Evolutionary conservation across 176 grass and related monocot species (phyloP).

Genomic region (Melocanna baccifera): DNA sequence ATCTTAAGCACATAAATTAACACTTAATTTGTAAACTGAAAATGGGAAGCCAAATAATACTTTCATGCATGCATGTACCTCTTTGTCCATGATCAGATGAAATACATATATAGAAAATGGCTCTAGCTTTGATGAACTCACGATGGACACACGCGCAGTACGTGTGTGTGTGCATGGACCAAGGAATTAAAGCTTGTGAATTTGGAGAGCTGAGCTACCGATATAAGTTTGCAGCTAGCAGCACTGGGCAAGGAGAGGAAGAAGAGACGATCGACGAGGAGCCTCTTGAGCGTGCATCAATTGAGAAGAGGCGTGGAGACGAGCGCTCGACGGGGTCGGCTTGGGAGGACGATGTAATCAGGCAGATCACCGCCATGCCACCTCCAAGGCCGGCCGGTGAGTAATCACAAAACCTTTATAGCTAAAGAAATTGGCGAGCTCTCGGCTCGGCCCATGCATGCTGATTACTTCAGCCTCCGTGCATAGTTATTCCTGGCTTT

Average conservation of each 20-base stretch:
- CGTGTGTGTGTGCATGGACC: background rate
- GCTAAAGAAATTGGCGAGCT: too few species aligned
- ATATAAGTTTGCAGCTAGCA: background rate
- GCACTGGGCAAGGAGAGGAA: background rate
- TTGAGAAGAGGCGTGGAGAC: too few species aligned
- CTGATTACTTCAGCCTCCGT: too few species aligned
- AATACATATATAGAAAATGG: background rate
- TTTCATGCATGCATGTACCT: background rate
- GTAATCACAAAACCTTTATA: too few species aligned
- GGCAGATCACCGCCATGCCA: too few species aligned
- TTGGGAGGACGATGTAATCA: too few species aligned
- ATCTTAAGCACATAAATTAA: background rate
- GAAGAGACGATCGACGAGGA: background rate
- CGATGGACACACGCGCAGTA: constrained; percentile 28
- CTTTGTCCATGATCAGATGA: constrained; percentile 37
- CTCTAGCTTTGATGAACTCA: constrained; percentile 33
- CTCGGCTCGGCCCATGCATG: too few species aligned
- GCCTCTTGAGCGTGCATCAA: too few species aligned
- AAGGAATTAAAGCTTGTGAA: background rate
- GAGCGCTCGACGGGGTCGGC: too few species aligned
- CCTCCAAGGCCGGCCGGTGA: too few species aligned
- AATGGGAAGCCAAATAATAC: background rate
- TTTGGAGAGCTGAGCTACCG: background rate
- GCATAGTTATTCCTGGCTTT: too few species aligned
- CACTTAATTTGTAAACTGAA: constrained; percentile 8